Base-by-base conservation (phyloP, 2,329 filamentous ascomycete species). In the Nemania sp. region DNA sequence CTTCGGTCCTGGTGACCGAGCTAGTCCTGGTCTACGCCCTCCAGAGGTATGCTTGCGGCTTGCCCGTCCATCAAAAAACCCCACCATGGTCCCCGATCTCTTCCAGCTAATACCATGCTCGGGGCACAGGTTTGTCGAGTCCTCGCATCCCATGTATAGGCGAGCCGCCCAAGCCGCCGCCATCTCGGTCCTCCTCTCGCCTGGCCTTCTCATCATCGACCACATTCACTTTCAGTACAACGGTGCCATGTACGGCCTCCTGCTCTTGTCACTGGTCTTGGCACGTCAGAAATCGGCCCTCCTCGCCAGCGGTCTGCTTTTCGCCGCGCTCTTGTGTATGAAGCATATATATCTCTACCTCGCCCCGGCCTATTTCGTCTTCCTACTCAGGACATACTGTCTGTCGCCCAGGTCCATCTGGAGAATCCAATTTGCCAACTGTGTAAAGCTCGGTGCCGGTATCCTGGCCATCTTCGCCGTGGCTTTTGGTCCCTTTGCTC, bases 151-250 rank as follows among this genome's bases (percentile, higher is more conserved):
- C 15, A 73, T 77, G 7, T 84, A 85, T n/a, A 92, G 87, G 72
- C 87, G 87, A 46, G 87, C 91, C 49, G 90, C 92, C 11, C 92
- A 97, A 72, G 91, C 90, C 21, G 91, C 90, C 48, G 92, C 93
- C 21, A 82, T 98, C 57, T 97, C 94, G 1, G 88, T 99, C 60
- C 80, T 98, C 3, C 85, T 98, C 12, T 98, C 93, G 0, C 95
- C 95, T 0, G 95, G 94, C 1, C 85, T 99, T 37, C 82, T 99
- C 62, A 96, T 99, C 73, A 98, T 99, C 75, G 95, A 99, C 73
- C 95, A 99, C 72, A 90, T 94, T 6, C 95, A 89, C 76, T 99
- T 99, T 76, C 95, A 99, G 80, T 99, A 99, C 80, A 99, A 99
- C 79, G 94, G 95, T 42, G 92, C 93, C 77, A 87, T 99, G 77